phyloP scores from a whole-genome alignment of 176 grass and related monocot genomes.

The Phoenix dactylifera region DNA sequence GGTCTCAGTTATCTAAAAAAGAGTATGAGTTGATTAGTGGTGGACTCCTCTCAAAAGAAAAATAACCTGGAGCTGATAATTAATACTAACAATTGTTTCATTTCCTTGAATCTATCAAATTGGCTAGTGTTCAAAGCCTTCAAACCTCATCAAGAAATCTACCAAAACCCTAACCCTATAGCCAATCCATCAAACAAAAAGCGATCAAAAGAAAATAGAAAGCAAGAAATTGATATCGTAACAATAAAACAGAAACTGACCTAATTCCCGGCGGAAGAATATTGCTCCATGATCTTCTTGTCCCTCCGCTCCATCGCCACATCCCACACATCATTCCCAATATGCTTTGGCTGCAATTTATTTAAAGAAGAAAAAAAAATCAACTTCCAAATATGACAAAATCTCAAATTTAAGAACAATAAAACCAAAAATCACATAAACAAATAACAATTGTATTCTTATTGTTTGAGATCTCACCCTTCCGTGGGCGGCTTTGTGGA shows the following conservation, averaged over 20 bases:
- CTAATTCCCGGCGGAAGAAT: slow-evolving; percentile 19
- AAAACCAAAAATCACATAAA: not conserved
- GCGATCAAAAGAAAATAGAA: no score
- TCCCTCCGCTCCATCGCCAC: slow-evolving; percentile 96
- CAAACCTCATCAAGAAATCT: no score
- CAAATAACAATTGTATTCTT: not conserved
- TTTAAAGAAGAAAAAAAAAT: not conserved
- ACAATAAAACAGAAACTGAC: not conserved
- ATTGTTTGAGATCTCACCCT: slow-evolving; percentile 32
- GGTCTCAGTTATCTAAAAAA: no score
- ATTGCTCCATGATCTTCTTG: slow-evolving; percentile 67
- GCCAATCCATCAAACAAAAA: no score
- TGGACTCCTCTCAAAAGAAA: no score
- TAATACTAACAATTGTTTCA: no score
- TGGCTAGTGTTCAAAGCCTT: no score
- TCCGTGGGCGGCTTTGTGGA: slow-evolving; percentile 87
- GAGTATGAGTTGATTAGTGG: no score
- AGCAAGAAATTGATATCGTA: not conserved
- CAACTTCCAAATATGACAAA: not conserved
- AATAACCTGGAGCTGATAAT: no score
- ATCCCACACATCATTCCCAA: slow-evolving; percentile 96
- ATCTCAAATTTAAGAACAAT: not conserved
- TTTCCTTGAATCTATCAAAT: no score
- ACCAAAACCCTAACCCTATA: no score
- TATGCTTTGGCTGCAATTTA: slow-evolving; percentile 82